A percentile compares a stretch with the other conserved stretches of the same genome.
phyloP scores from a whole-genome alignment of 1,284 basidiomycete genomes.

The Rhodotorula sp. region DNA sequence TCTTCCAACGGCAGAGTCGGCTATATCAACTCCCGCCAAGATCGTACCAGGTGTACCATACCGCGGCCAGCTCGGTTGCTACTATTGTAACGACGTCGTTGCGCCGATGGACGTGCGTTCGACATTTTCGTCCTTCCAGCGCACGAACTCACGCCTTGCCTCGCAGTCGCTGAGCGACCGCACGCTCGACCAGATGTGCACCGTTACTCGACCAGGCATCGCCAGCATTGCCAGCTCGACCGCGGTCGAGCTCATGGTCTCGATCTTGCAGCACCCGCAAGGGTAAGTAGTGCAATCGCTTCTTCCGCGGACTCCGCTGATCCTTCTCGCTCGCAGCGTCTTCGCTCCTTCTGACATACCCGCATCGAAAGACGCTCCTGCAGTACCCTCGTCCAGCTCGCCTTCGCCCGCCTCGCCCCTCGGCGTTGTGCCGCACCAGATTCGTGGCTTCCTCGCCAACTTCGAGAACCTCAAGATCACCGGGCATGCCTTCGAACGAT shows the following conservation, averaged over 20 bases:
- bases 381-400: not conserved
- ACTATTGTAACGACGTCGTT: slow-evolving; percentile 98
- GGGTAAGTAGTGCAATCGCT: slow-evolving; percentile 58
- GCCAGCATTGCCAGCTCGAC: slow-evolving; percentile 88
- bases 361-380: not conserved
- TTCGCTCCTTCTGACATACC: slow-evolving; percentile 53
- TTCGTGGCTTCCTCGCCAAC: slow-evolving; percentile 82
- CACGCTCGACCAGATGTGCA: slow-evolving; percentile 98
- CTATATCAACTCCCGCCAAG: slow-evolving; percentile 25
- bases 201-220: slow-evolving; percentile 92
- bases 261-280: slow-evolving; percentile 82
- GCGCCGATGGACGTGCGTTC: slow-evolving; percentile 80
- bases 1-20: slow-evolving; percentile 49
- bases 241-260: slow-evolving; percentile 87
- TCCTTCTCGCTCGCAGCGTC: slow-evolving; percentile 53
- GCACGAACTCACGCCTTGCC: not conserved
- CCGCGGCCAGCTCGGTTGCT: slow-evolving; percentile 69
- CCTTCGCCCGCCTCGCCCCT: slow-evolving; percentile 58
- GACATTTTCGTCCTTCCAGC: not conserved
- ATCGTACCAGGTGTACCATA: slow-evolving; percentile 2
- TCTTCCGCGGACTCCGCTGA: not conserved
- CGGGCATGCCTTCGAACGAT: slow-evolving; percentile 80
- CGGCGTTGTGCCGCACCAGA: slow-evolving; percentile 87
- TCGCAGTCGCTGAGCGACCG: slow-evolving; percentile 82
- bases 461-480: slow-evolving; percentile 81